Evolutionary conservation across 2,329 filamentous ascomycete genomes (phyloP), one percentile per base, ranked within the genome.

Genomic region (Claviceps sp.): DNA sequence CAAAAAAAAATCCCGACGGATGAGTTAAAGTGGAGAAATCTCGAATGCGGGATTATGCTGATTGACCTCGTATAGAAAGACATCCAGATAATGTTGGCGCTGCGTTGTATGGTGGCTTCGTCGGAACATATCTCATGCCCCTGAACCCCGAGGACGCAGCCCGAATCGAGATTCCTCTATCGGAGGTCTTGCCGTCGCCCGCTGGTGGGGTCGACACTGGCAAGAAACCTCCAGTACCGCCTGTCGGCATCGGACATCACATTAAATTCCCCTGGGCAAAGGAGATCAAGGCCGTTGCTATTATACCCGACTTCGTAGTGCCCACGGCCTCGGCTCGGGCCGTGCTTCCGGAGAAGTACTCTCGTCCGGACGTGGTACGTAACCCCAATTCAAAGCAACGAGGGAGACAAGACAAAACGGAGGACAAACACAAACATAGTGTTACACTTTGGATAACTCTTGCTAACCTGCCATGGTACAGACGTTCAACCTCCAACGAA

Each of bases 31-130:
- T 6, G 20, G 9, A 43, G 17, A 43, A 11, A 6, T 23, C 23
- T 23, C 23, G 23, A 5, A 23, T 23, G 23, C 23, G 23, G 1
- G 23, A 23, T 23, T 2, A 5, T 20, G 29, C 47, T 49, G 47
- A 44, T 22, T 23, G 23, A n/a, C 6, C 13, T 26, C 14, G 8
- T 51, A 66, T 55, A 82, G 80, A 95, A 69, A 82, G 88, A 57
- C 89, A 95, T 67, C 89, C 89, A 11, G 89, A 95, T 70, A 95
- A 95, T 64, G 88, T 98, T 49, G 93, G 90, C 53, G 93, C 93
- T 14, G 90, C 93, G 7, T 79, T 97, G 38, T 97, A 94, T 62
- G 93, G 93, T 58, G 93, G 93, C 36, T 97, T 98, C 59, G 89
- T 98, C 26, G 93, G 93, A 54, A 96, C 91, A 17, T 97, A 97